Evolutionary conservation across 2,329 filamentous ascomycete genomes (phyloP).

Genomic region (Zymoseptoria ardabiliae): DNA sequence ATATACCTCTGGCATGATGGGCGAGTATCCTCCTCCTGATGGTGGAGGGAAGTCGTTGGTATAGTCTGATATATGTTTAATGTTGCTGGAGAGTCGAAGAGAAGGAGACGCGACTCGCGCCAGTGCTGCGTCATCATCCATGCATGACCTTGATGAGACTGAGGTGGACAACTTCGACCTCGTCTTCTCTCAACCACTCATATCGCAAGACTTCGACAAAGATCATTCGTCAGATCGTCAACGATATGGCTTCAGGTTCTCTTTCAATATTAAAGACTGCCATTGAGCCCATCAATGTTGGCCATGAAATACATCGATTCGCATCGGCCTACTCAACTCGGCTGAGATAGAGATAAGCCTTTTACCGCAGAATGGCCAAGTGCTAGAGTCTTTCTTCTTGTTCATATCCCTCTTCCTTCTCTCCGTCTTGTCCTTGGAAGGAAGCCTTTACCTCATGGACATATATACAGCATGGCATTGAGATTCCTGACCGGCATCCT

Average conservation of each 20-base stretch:
- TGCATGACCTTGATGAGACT: too few species aligned
- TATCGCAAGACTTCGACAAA: too few species aligned
- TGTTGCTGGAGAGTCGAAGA: background rate
- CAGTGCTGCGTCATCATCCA: too few species aligned
- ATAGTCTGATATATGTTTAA: background rate
- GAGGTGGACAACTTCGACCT: too few species aligned
- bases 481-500: conserved; percentile 1
- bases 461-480: background rate
- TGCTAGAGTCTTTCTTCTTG: conserved; percentile 9
- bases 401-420: conserved; percentile 2
- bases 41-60: background rate
- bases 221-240: too few species aligned
- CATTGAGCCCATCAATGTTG: background rate
- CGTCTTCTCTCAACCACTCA: too few species aligned
- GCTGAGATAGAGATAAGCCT: background rate
- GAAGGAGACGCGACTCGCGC: background rate
- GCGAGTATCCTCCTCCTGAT: background rate
- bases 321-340: conserved; percentile 2
- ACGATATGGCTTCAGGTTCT: too few species aligned
- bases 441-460: background rate
- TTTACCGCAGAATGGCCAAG: conserved; percentile 12
- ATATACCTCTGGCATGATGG: conserved; percentile 14
- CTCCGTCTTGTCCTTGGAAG: background rate
- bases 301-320: background rate
- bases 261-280: too few species aligned